Evolutionary conservation across 768 basidiomycete genomes (phyloP), one percentile per base, ranked within the genome.

Genomic region (Suillus clintonianus): DNA sequence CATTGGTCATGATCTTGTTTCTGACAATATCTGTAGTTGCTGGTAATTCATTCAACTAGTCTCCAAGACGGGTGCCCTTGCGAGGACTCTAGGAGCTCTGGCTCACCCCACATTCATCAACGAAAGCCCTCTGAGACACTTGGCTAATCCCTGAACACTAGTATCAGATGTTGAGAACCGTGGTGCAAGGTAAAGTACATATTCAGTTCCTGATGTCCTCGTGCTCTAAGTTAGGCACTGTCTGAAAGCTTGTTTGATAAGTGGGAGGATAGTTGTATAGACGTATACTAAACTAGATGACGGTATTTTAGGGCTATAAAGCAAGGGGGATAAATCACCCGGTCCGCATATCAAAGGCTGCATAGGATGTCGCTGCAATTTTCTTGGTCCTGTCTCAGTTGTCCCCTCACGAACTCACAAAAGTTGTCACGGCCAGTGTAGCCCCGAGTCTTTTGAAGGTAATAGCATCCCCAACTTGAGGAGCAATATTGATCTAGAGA

Each of bases 1-100:
- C 83, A 0, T 84, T 79, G 58, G 78, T 79, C 5, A 73, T 85
- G 55, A 77, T 85, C n/a, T 72, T 82, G 5, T 79, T 0, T 76
- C 78, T 3, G 79, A 75, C 0, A 80, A 81, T n/a, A 30, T 74
- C 77, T 58, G 71, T 84, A 54, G 74, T 77, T 4, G 83, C 85
- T 53, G 79, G 85, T 85, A 66, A 45, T 71, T 30, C 11, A 43
- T 47, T 57, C 50, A 15, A 36, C 22, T 13, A 19, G 48, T 55
- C 37, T n/a, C 14, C 27, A 10, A 14, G 15, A 30, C 43, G 19
- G 39, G 9, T 19, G 15, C n/a, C 43, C n/a, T 13, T 39, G 24
- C 9, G 15, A 9, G 4, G 37, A 15, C 37, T 9, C 14, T 59
- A 63, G 84, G 77, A 39, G 27, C 27, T 27, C 27, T 27, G 27